These are phyloP conservation scores for Aspergillus taichungensis DNA, from an alignment of 495 filamentous ascomycete genomes.

Conservation along the genomic window DNA sequence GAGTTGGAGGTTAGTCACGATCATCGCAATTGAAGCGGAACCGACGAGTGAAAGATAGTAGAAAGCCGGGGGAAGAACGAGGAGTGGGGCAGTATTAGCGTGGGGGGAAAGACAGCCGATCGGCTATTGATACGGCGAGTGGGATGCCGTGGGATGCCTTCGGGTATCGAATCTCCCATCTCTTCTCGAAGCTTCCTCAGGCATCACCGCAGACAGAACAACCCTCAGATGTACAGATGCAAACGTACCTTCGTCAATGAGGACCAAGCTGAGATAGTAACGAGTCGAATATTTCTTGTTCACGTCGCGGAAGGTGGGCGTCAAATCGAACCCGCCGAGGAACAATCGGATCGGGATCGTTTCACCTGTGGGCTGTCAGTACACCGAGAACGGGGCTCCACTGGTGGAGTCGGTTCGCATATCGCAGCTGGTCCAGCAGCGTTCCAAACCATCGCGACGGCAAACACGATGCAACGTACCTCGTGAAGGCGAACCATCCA, in stretches of 20 bases:
- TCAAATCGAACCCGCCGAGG: conserved; percentile 95
- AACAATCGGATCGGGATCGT: conserved; percentile 97
- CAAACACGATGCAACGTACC: conserved; percentile 37
- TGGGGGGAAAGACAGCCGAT: conserved; percentile 29
- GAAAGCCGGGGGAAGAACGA: conserved; percentile 11
- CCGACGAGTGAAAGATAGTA: conserved; percentile 1
- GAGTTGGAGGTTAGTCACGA: conserved; percentile 3
- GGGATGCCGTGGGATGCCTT: conserved; percentile 13
- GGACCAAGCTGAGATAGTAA: conserved; percentile 93
- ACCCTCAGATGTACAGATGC: background rate
- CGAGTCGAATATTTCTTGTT: conserved; percentile 99
- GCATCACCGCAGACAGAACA: conserved; percentile 8
- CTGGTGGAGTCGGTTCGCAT: too few species aligned
- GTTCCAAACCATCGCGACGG: background rate
- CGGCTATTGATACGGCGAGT: conserved; percentile 25
- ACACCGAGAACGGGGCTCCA: background rate
- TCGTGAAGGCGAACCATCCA: conserved; percentile 95
- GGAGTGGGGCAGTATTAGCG: conserved; percentile 21
- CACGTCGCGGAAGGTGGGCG: conserved; percentile 97
- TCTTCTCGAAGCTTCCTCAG: background rate
- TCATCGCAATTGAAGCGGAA: background rate
- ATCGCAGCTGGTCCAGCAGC: background rate
- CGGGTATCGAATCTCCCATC: background rate
- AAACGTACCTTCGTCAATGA: conserved; percentile 84
- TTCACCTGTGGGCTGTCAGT: conserved; percentile 53